Evolutionary conservation across 225 moss, liverwort and hornwort species (phyloP).

Genomic region (Pleurozium schreberi): DNA sequence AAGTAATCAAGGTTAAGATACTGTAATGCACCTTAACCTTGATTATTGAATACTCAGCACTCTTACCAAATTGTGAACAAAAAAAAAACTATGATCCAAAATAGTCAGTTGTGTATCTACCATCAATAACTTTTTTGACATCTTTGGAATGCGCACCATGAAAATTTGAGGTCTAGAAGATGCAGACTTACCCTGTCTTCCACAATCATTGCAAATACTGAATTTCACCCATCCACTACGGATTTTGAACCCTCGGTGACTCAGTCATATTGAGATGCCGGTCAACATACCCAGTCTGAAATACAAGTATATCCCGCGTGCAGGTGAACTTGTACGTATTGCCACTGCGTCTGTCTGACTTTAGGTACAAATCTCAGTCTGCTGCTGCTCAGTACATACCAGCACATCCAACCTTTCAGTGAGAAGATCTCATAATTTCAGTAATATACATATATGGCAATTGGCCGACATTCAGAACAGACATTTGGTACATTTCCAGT

Average conservation of each 20-base stretch:
- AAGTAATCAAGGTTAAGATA: too few relatives aligned
- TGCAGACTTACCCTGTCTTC: not conserved
- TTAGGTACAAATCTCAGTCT: not conserved
- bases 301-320: too few relatives aligned
- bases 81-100: too few relatives aligned
- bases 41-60: too few relatives aligned
- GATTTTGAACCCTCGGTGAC: not conserved
- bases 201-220: not conserved
- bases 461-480: not conserved
- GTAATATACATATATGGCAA: not conserved
- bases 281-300: not conserved
- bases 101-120: too few relatives aligned
- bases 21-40: too few relatives aligned
- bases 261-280: not conserved
- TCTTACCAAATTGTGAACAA: too few relatives aligned
- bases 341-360: not conserved
- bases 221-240: not conserved
- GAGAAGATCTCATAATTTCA: not conserved
- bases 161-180: not conserved
- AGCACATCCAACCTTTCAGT: not conserved
- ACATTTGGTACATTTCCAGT: not conserved
- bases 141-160: not conserved
- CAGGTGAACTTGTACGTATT: not conserved
- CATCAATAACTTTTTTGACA: too few relatives aligned
- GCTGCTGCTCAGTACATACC: not conserved